Base-by-base conservation (phyloP, 2,329 filamentous ascomycete genomes). In the Talaromyces marneffei region DNA sequence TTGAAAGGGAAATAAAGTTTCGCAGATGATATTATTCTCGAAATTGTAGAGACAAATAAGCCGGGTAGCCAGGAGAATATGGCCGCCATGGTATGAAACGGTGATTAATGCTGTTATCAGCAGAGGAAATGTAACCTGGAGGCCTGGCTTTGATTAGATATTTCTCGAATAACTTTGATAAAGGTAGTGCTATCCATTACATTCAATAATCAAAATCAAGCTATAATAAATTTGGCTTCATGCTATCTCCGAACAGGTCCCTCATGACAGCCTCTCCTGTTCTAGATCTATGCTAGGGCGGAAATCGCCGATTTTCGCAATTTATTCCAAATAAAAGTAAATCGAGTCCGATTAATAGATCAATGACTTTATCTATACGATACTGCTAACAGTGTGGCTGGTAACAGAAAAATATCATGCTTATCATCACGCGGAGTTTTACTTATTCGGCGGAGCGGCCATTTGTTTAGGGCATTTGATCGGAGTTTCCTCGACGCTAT, bases 381-480 rank as follows among this genome's bases (percentile, higher is more conserved):
- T 16, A 3, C 25, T 53, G 6, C 16, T 27, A 27, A 18, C 20
- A 42, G 37, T 39, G 6, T 35, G 7, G 16, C 14, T 23, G 9
- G 12, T 54, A 54, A 16, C n/a, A 7, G 50, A 25, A 2, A 25
- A 2, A 9, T 29, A 16, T 39, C 10, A 25, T 40, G 33, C 1
- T 20, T 12, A 29, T 56, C 37, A 40, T 27, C 27, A 42, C 16
- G n/a, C 53, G 53, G 53, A 56, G 53, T 56, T 56, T 56, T 42
- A 42, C 35, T 56, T 56, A 10, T 27, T 29, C 35, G 53, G 16
- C 16, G 37, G 16, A 14, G 6, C 53, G 54, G 54, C n/a, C 31
- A 29, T 27, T 44, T 42, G 39, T 57, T 57, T 57, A 57, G 54
- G 37, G 54, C 37, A 44, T 57, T 44, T 57, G 54, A n/a, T 33